A percentile compares a stretch with the other conserved stretches of the same genome.
phyloP scores from a whole-genome alignment of 805 yeast genomes.

The Hanseniaspora vineae region DNA sequence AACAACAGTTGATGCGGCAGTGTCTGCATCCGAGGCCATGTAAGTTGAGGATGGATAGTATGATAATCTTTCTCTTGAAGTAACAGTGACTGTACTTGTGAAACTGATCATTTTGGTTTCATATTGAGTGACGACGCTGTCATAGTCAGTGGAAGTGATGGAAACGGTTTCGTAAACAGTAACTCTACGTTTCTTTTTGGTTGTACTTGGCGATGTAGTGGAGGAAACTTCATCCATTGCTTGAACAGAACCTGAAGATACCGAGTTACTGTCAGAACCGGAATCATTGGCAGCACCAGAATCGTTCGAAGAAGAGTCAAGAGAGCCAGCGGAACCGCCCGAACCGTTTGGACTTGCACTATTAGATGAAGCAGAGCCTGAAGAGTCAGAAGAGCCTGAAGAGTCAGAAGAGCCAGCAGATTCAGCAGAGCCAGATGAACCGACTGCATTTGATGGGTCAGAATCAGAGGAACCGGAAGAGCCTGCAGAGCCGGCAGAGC shows the following conservation, averaged over 20 bases:
- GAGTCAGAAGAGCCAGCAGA: neutral
- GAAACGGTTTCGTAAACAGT: constrained; percentile 5
- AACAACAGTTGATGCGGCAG: too few relatives aligned
- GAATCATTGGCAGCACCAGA: neutral
- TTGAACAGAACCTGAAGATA: neutral
- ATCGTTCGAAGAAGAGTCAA: too few relatives aligned
- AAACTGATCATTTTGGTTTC: constrained; percentile 2
- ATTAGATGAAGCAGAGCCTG: too few relatives aligned
- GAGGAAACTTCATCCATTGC: neutral
- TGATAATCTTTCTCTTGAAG: constrained; percentile 1
- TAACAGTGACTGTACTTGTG: constrained; percentile 3
- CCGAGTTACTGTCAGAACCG: neutral
- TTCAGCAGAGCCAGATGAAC: neutral
- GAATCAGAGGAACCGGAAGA: too few relatives aligned
- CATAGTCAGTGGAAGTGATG: constrained; percentile 2
- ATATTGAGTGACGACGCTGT: constrained; percentile 1
- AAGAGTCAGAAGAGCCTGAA: neutral
- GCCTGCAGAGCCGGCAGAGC: neutral
- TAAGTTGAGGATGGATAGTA: neutral
- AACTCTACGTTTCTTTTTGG: constrained; percentile 4
- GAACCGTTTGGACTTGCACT: too few relatives aligned
- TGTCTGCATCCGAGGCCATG: too few relatives aligned
- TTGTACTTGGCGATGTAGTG: neutral
- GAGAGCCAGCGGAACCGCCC: too few relatives aligned
- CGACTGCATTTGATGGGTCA: too few relatives aligned